phyloP scores from a whole-genome alignment of 768 basidiomycete species.

The Tricholoma sp. region DNA sequence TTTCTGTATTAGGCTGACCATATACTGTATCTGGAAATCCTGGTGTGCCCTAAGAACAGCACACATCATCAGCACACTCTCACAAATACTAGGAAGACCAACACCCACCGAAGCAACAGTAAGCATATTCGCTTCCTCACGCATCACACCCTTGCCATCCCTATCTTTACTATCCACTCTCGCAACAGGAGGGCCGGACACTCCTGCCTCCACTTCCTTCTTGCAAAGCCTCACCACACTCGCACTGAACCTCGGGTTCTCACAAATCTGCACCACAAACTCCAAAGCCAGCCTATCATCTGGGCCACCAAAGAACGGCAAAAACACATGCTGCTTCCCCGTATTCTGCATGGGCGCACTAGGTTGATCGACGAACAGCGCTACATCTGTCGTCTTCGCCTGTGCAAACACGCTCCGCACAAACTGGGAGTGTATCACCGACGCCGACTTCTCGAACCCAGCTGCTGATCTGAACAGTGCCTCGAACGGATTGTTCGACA shows the following conservation, averaged over 20 bases:
- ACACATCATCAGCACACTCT: conserved; percentile 1
- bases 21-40: conserved; percentile 69
- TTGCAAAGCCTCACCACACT: conserved; percentile 68
- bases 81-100: conserved; percentile 3
- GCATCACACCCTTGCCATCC: conserved; percentile 14
- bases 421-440: conserved; percentile 72
- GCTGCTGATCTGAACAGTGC: conserved; percentile 41
- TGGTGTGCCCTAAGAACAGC: conserved; percentile 23
- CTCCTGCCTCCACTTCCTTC: conserved; percentile 26
- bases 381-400: conserved; percentile 63
- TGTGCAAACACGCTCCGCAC: conserved; percentile 76
- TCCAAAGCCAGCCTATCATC: conserved; percentile 63
- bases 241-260: conserved; percentile 60
- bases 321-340: conserved; percentile 59
- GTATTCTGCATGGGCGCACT: conserved; percentile 19
- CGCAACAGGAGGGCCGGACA: conserved; percentile 18
- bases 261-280: conserved; percentile 80
- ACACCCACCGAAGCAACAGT: conserved; percentile 46
- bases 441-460: conserved; percentile 35
- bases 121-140: conserved; percentile 31
- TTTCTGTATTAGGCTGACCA: conserved; percentile 56
- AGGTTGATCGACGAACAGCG: conserved; percentile 71
- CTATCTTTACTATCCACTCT: conserved; percentile 23
- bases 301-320: conserved; percentile 3
- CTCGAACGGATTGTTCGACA: conserved; percentile 66